Evolutionary conservation across 352 stramenopile species (phyloP), one percentile per base, ranked within the genome.

Genomic region (Pythium phragmiticola): DNA sequence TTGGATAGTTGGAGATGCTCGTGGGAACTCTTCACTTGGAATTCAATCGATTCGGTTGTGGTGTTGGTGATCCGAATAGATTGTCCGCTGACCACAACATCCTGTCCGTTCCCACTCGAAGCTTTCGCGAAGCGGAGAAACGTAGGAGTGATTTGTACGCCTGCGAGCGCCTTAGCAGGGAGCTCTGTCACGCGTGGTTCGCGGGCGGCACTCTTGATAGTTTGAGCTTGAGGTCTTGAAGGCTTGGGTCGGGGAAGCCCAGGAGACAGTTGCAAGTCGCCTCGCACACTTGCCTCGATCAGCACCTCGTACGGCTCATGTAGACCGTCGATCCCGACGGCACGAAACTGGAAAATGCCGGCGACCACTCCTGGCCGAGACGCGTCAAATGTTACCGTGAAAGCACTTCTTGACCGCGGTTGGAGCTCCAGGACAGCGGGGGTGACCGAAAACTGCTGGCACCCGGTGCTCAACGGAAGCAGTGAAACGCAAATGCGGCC

Each of bases 311-410:
- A 93, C 6, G 84, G 85, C 26, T 77, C 66, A 41, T 84, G 85
- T 14, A 93, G 64, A 11, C 75, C 78, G 28, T 94, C 69, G 36
- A 78, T 52, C 1, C 81, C 84, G 33, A 95, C 76, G 26, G 77
- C 86, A 60, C 87, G 74, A 47, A 95, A 95, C 66, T 95, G 87
- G 42, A 95, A 93, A n/a, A 95, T 90, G 0, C 83, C 87, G 0
- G 87, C 82, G 8, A 88, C 82, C 33, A 86, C 83, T 17, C 87
- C 87, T 8, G 73, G 60, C 13, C 77, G 73, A 21, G 65, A 71
- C 9, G 87, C 87, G 19, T 72, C 71, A 45, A 95, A 91, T 0
- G 74, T 91, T 11, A 95, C 69, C 37, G 76, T 46, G 52, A 95
- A 95, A 21, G 80, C 72, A 65, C 71, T 82, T 17, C 82, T 90